Evolutionary conservation across 495 filamentous ascomycete genomes (phyloP), one percentile per base, ranked within the genome.

Genomic region (Penicillium canariense): DNA sequence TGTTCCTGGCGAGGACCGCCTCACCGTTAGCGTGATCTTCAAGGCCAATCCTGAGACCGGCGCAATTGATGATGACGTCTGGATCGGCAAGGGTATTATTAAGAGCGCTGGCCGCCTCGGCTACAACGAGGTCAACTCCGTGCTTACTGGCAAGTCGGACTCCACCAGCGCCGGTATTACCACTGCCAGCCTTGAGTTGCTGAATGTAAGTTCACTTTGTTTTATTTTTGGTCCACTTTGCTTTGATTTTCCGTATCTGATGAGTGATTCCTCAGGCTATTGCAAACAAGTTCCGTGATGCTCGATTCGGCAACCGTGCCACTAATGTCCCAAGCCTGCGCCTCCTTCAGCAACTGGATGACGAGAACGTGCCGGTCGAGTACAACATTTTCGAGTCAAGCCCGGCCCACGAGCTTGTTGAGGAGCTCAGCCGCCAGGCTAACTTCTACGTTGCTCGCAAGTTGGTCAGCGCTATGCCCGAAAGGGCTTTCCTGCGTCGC

Each of bases 291-390:
- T 94, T 96, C 80, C 87, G 90, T 32, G 88, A 96, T 68, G 80
- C 84, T 6, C 84, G 94, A 39, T 87, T 94, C 56, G 88, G 88
- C 43, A 86, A 90, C 48, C 86, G 86, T 20, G 82, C 84, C 22
- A 81, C 86, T 28, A 81, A 87, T 8, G 88, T 96, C 55, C 88
- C 92, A 17, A 84, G 92, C 42, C 82, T 97, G 45, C 88, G 94
- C 38, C 81, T 98, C 30, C 75, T 97, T 34, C 88, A 96, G 66
- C 88, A 94, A 68, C 83, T 97, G n/a, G 95, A 98, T 62, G 94
- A 98, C 59, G 94, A 98, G 77, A 97, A 97, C 67, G 90, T 97
- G 31, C 94, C 93, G 0, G 90, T 97, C 22, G 91, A 94, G 73
- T 83, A 89, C 63, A 98, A 97, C 75, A 89, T 98, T 50, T 97